A percentile compares a stretch with the other conserved stretches of the same genome.
Conservation (phyloP, 768 basidiomycete genomes). For the Xerocomellus chrysenteron region DNA sequence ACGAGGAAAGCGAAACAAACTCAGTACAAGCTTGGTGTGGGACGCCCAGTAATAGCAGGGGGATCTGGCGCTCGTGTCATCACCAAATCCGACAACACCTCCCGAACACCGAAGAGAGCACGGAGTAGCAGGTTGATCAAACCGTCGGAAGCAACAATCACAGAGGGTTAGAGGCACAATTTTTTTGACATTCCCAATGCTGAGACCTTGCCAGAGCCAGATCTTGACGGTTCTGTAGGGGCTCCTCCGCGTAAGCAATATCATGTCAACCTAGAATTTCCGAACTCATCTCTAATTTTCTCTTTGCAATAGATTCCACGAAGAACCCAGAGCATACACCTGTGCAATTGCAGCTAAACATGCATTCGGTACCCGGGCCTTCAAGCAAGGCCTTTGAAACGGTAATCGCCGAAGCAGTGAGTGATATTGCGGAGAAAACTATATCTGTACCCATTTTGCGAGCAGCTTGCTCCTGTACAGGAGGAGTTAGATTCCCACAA, state of each 20-base stretch:
- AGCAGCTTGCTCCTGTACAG: constrained; percentile 51
- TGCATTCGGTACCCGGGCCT: not conserved
- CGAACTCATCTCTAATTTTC: not conserved
- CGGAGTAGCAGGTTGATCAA: constrained; percentile 52
- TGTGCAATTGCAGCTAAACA: constrained; percentile 4
- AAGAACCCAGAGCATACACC: not conserved
- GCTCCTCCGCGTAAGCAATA: constrained; percentile 15
- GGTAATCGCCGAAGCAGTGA: constrained; percentile 31
- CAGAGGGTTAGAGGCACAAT: constrained; percentile 41
- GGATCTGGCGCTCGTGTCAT: constrained; percentile 64
- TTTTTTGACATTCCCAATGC: not conserved
- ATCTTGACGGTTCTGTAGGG: constrained; percentile 15
- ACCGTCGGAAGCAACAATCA: constrained; percentile 55
- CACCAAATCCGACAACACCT: constrained; percentile 56
- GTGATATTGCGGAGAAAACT: constrained; percentile 1
- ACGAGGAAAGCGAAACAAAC: constrained; percentile 72
- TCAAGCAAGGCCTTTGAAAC: constrained; percentile 15
- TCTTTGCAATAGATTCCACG: constrained; percentile 4
- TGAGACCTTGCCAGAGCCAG: constrained; percentile 27
- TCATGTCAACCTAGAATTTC: not conserved
- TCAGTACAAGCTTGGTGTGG: constrained; percentile 69
- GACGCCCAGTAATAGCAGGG: constrained; percentile 63
- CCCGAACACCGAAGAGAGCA: constrained; percentile 45
- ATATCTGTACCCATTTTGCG: constrained; percentile 5
- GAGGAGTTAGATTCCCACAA: constrained; percentile 49